phyloP scores from a whole-genome alignment of 1,139 yeast species.

The Nadsonia starkeyi-henricii region DNA sequence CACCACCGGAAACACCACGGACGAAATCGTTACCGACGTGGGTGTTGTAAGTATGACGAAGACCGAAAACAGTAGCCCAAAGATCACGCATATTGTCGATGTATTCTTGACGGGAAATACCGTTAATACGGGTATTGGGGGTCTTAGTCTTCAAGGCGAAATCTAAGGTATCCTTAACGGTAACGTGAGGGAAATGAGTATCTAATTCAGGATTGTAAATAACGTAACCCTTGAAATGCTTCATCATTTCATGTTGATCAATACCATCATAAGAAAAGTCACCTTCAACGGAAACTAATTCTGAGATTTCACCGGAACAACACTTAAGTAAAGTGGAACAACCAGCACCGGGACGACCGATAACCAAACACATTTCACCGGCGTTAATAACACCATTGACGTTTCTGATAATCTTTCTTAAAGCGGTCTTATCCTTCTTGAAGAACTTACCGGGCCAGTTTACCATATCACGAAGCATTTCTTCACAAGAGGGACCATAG shows the following conservation, averaged over 20 bases:
- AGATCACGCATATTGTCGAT: constrained; percentile 35
- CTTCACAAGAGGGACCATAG: constrained; percentile 36
- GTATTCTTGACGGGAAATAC: constrained; percentile 34
- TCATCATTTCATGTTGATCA: constrained; percentile 34
- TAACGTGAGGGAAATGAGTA: constrained; percentile 48
- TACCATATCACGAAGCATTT: constrained; percentile 25
- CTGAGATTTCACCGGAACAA: constrained; percentile 37
- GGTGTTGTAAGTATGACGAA: constrained; percentile 40
- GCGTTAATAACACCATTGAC: constrained; percentile 32
- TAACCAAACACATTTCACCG: constrained; percentile 49
- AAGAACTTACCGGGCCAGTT: constrained; percentile 21
- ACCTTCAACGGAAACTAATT: constrained; percentile 29
- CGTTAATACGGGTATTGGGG: constrained; percentile 40
- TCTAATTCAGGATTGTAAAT: constrained; percentile 49
- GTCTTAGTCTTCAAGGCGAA: constrained; percentile 49
- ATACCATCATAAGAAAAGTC: constrained; percentile 40
- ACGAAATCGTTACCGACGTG: constrained; percentile 49
- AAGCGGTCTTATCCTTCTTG: constrained; percentile 19
- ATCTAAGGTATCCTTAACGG: constrained; percentile 47
- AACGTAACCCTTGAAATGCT: constrained; percentile 36
- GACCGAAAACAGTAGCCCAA: constrained; percentile 44
- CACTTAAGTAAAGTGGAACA: constrained; percentile 45
- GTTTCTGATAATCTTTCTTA: constrained; percentile 32
- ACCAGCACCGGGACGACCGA: constrained; percentile 60
- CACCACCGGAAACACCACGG: constrained; percentile 55